Conservation (phyloP, 768 basidiomycete species). For the Amanita thiersii region DNA sequence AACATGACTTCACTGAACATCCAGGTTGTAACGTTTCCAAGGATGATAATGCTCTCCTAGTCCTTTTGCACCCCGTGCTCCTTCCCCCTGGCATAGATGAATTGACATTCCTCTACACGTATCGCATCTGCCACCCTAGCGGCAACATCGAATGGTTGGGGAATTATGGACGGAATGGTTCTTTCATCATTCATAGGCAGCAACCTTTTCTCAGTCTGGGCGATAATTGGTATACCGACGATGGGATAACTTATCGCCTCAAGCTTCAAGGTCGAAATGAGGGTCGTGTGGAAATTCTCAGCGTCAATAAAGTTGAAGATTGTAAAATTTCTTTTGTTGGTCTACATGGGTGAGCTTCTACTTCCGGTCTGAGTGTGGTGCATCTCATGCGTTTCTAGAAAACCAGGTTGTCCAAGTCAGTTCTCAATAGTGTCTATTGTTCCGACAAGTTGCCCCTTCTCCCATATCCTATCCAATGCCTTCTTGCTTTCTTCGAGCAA, state of each 20-base stretch:
- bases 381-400: neutral
- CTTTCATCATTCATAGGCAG: slow-evolving; percentile 22
- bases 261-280: neutral
- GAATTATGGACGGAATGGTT: slow-evolving; percentile 33
- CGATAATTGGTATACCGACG: slow-evolving; percentile 16
- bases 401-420: neutral
- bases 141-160: slow-evolving; percentile 42
- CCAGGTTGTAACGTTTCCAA: neutral
- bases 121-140: slow-evolving; percentile 35
- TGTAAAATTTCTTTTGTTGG: slow-evolving; percentile 1
- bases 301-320: neutral
- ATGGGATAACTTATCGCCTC: neutral
- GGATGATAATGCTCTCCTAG: neutral
- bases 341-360: slow-evolving; percentile 5
- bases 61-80: slow-evolving; percentile 1
- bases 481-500: slow-evolving; percentile 4
- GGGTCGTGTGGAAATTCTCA: neutral
- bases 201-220: slow-evolving; percentile 10
- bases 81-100: slow-evolving; percentile 1
- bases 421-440: slow-evolving; percentile 7
- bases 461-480: slow-evolving; percentile 4
- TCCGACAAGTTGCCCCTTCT: slow-evolving; percentile 4
- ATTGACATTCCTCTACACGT: slow-evolving; percentile 34
- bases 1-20: slow-evolving; percentile 21
- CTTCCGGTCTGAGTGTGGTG: neutral